A percentile compares a stretch with the other conserved stretches of the same genome.
Evolutionary conservation across 2,329 filamentous ascomycete genomes (phyloP).

Genomic region (Geoglossum cookeanum): DNA sequence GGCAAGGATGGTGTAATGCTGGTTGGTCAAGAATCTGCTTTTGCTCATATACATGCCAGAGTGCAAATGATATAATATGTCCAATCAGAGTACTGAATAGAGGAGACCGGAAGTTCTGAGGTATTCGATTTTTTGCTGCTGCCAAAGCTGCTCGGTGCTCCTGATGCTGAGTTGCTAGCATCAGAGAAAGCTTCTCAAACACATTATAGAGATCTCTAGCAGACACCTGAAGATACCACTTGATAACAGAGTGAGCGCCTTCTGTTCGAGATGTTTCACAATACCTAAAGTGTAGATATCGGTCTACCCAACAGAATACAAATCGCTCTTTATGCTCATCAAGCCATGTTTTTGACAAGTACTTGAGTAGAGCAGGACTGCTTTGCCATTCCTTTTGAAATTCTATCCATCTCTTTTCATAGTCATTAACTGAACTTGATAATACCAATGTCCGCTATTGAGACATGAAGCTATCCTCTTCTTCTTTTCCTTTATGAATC

Average conservation of each 20-base stretch:
- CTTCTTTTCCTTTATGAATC: no score
- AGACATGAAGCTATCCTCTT: no score
- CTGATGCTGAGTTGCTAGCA: neutral
- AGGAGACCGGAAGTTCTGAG: neutral
- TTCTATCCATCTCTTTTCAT: no score
- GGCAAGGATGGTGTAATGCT: neutral
- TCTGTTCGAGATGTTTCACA: no score
- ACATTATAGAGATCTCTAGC: no score
- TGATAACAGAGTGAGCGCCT: no score
- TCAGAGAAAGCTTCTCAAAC: neutral
- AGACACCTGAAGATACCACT: no score
- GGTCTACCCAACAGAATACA: neutral
- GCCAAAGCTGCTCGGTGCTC: neutral
- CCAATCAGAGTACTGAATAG: neutral
- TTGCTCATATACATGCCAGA: no score
- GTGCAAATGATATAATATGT: neutral
- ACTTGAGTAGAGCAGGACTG: neutral
- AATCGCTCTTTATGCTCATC: neutral
- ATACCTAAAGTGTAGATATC: neutral
- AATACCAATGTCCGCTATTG: no score
- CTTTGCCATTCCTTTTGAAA: no score
- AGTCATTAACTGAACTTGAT: no score
- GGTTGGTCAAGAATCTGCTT: neutral
- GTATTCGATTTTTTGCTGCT: neutral
- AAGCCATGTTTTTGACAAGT: neutral